Evolutionary conservation across 768 basidiomycete species (phyloP).

Genomic region (Amanita muscaria): DNA sequence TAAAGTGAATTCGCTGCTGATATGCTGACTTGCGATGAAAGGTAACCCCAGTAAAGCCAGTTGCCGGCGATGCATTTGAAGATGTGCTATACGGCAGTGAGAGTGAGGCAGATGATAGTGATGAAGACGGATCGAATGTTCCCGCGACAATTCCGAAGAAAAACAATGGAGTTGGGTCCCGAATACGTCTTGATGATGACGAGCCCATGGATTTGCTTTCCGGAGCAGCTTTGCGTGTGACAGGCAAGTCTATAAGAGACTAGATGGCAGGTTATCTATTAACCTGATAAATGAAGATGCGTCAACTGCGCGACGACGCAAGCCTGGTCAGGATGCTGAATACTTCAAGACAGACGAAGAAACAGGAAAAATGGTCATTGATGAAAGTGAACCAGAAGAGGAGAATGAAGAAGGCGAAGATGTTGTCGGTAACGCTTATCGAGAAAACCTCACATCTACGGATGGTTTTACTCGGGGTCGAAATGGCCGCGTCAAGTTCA

Average conservation of each 20-base stretch:
- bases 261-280: too few relatives aligned
- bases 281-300: too few relatives aligned
- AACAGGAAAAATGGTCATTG: conserved; percentile 75
- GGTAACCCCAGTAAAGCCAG: conserved; percentile 38
- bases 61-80: conserved; percentile 85
- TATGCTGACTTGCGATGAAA: conserved; percentile 14
- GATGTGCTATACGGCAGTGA: conserved; percentile 97
- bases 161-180: conserved; percentile 35
- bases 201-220: conserved; percentile 93
- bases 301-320: conserved; percentile 44
- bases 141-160: conserved; percentile 23
- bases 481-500: conserved; percentile 85
- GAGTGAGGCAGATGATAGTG: conserved; percentile 73
- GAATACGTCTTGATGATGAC: conserved; percentile 80
- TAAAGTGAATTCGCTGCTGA: neutral
- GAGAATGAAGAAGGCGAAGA: conserved; percentile 34
- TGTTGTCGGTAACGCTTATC: conserved; percentile 72
- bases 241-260: conserved; percentile 49
- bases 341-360: conserved; percentile 82
- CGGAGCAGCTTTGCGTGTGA: conserved; percentile 62
- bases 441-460: conserved; percentile 70
- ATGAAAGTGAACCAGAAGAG: conserved; percentile 43
- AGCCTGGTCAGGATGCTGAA: conserved; percentile 80
- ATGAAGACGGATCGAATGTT: conserved; percentile 40
- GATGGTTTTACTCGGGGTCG: conserved; percentile 87